Evolutionary conservation across 768 basidiomycete genomes (phyloP), one percentile per base, ranked within the genome.

Genomic region (Boletus reticuloceps): DNA sequence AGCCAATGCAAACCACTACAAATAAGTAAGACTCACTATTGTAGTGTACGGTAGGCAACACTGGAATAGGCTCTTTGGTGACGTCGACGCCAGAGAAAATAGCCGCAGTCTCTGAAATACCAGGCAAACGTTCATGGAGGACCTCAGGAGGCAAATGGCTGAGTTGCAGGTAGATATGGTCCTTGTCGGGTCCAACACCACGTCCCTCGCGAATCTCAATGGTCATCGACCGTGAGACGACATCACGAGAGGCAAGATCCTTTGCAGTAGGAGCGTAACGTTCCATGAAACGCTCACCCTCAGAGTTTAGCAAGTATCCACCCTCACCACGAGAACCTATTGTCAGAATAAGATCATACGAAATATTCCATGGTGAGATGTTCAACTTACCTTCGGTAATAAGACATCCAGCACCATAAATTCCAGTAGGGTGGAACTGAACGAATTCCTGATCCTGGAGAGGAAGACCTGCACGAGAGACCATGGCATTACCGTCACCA

Each of bases 231-330:
- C 97, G 94, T 47, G 97, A 98, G 34, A 99, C 97, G 68, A 99
- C 97, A 69, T 99, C 97, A 69, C 97, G 94, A 44, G 97, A 99
- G 40, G 97, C 97, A 62, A 99, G 84, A 80, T 99, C 97, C 81
- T 98, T 98, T 58, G 97, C 97, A 42, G 96, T 98, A 11, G 97
- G 97, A 0, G 97, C 97, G 72, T 98, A 98, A 72, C 96, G 92
- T 75, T 98, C 96, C 97, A 99, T 99, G 81, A 99, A 99, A 56
- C 97, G 90, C 75, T 99, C 97, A 70, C 97, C 97, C 79, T 98
- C 89, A 10, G 94, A 91, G 79, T 99, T 98, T 69, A 99, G 78
- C 61, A 99, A 81, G 77, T 98, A 98, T 60, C 97, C 97, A 77
- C 97, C 97, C 74, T 99, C 97, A 66, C 97, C 97, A 72, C 97